Conservation (phyloP, 2,329 filamentous ascomycete species). For the Coleophoma crateriformis region DNA sequence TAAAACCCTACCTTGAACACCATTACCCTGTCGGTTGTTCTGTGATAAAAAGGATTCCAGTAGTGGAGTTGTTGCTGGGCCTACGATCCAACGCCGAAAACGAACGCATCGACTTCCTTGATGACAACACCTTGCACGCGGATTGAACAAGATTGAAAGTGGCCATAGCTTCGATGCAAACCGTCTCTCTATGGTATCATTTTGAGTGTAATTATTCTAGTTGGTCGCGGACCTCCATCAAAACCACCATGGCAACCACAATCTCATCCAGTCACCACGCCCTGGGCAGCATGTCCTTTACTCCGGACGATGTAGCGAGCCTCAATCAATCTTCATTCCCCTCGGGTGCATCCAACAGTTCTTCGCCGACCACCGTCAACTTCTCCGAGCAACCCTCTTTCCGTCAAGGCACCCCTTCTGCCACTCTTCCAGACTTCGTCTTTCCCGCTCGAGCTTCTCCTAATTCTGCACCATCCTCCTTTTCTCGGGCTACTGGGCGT, state of each 20-base stretch:
- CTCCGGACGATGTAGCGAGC: background rate
- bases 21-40: no score
- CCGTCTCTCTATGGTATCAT: conserved; percentile 4
- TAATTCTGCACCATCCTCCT: conserved; percentile 40
- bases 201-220: conserved; percentile 1
- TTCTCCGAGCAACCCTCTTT: background rate
- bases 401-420: conserved; percentile 22
- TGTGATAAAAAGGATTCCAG: no score
- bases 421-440: conserved; percentile 59
- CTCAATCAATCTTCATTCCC: background rate
- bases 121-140: no score
- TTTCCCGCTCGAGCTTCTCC: conserved; percentile 47
- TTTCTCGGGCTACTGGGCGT: conserved; percentile 42
- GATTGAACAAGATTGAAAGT: no score
- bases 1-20: no score
- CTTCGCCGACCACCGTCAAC: conserved; percentile 2
- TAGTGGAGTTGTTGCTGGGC: no score
- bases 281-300: conserved; percentile 5
- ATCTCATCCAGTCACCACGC: conserved; percentile 6
- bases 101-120: no score
- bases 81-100: no score
- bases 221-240: conserved; percentile 7
- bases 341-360: background rate
- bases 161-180: no score
- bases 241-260: conserved; percentile 6